A percentile compares a stretch with the other conserved stretches of the same genome.
These are phyloP conservation scores for Pythium coloratum DNA, from an alignment of 352 stramenopile genomes.

Conservation along the genomic window DNA sequence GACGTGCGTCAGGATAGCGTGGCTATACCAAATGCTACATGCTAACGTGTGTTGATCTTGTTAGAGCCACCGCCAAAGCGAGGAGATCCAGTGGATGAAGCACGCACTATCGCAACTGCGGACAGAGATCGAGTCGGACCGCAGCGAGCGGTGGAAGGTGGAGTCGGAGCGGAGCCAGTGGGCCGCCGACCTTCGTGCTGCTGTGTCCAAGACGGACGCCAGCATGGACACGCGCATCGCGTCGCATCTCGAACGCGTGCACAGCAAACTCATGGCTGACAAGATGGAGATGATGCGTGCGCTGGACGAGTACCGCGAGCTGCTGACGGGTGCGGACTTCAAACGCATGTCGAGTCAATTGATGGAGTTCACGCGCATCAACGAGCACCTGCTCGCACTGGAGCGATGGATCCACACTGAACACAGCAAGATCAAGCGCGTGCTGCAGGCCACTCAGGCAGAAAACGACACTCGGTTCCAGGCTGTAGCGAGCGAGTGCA, in stretches of 20 bases:
- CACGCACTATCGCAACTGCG: constrained; percentile 45
- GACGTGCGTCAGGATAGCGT: not conserved
- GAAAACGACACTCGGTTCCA: constrained; percentile 46
- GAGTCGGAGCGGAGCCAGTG: constrained; percentile 37
- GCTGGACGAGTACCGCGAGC: constrained; percentile 55
- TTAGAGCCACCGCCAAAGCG: constrained; percentile 34
- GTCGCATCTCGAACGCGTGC: constrained; percentile 45
- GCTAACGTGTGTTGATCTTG: not conserved
- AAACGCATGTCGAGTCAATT: constrained; percentile 53
- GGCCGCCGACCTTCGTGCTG: constrained; percentile 30
- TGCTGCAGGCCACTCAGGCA: constrained; percentile 40
- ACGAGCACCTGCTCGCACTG: constrained; percentile 57
- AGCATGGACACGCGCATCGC: constrained; percentile 44
- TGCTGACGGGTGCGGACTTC: constrained; percentile 42
- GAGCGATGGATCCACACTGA: constrained; percentile 61
- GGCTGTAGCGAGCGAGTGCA: constrained; percentile 37
- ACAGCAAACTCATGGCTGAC: constrained; percentile 42
- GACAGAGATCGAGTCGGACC: constrained; percentile 54
- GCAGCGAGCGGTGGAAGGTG: constrained; percentile 47
- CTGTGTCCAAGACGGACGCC: constrained; percentile 37
- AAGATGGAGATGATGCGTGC: constrained; percentile 52
- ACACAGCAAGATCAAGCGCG: constrained; percentile 47
- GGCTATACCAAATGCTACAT: not conserved
- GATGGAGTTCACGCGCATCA: constrained; percentile 51
- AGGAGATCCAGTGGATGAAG: constrained; percentile 44